These are phyloP conservation scores for Auriscalpium microsporum DNA, from an alignment of 768 basidiomycete genomes.

Conservation along the genomic window DNA sequence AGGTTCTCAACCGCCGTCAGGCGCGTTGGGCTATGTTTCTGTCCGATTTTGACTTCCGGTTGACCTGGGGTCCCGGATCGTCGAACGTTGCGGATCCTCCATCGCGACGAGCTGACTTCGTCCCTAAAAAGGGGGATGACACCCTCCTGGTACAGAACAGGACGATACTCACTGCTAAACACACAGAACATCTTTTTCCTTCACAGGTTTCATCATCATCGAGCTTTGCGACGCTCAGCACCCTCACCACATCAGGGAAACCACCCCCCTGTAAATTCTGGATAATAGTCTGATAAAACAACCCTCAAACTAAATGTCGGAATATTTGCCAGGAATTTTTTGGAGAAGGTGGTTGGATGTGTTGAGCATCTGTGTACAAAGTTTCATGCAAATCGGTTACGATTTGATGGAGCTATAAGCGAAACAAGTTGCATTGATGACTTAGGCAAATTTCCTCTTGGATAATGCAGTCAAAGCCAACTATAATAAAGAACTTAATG, in stretches of 20 bases:
- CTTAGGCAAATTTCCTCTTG: no score
- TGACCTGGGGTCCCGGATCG: conserved; percentile 24
- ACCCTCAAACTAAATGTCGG: no score
- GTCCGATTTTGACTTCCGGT: conserved; percentile 25
- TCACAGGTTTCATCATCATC: background rate
- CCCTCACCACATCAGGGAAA: conserved; percentile 17
- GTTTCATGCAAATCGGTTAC: no score
- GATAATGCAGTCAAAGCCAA: no score
- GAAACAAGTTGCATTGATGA: no score
- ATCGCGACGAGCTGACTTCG: conserved; percentile 18
- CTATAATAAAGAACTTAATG: no score
- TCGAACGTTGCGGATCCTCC: conserved; percentile 17
- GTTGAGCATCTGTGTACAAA: no score
- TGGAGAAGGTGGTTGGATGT: no score
- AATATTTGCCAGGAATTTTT: no score
- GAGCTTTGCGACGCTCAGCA: background rate
- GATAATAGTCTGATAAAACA: no score
- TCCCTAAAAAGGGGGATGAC: conserved; percentile 19
- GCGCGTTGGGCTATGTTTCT: conserved; percentile 33
- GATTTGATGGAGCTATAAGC: no score
- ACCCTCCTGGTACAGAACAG: conserved; percentile 8
- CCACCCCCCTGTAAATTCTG: no score
- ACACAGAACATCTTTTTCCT: conserved; percentile 8
- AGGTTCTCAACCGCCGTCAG: conserved; percentile 33
- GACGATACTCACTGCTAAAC: conserved; percentile 6